Percentiles rank a stretch among this genome's conserved stretches.
Evolutionary conservation across 805 yeast species (phyloP).

Genomic region (Pichia kluyveri): DNA sequence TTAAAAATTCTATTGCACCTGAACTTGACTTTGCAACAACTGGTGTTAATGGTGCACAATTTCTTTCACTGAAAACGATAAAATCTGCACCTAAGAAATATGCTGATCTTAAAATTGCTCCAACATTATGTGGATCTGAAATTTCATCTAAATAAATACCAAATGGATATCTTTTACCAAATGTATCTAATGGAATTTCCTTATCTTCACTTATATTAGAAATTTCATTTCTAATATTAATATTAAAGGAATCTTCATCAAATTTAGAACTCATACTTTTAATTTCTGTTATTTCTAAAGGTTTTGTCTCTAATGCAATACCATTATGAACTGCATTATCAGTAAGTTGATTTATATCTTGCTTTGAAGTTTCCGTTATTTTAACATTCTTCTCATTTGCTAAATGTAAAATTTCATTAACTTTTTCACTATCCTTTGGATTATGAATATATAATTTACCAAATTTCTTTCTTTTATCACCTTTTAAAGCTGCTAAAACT

Average conservation of each 20-base stretch:
- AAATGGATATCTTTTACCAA: constrained; percentile 39
- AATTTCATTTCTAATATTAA: not conserved
- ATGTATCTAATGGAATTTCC: constrained; percentile 1
- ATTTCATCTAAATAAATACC: constrained; percentile 73
- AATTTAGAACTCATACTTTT: not conserved
- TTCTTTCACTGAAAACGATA: constrained; percentile 55
- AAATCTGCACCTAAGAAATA: constrained; percentile 79
- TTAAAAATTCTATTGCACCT: constrained; percentile 73
- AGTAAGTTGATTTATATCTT: constrained; percentile 51
- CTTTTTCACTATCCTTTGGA: constrained; percentile 22
- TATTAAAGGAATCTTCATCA: constrained; percentile 1
- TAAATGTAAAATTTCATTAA: constrained; percentile 33
- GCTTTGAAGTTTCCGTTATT: constrained; percentile 27
- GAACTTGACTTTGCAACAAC: constrained; percentile 73
- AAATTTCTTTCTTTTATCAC: constrained; percentile 44
- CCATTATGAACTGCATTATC: constrained; percentile 76
- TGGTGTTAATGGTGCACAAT: constrained; percentile 70
- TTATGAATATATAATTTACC: constrained; percentile 42
- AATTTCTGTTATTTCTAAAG: constrained; percentile 26
- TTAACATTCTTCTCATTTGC: constrained; percentile 38
- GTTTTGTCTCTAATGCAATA: constrained; percentile 59
- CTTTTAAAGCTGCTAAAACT: constrained; percentile 58
- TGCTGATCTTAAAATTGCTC: constrained; percentile 74
- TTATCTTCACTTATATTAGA: not conserved
- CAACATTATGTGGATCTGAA: constrained; percentile 81